These are phyloP conservation scores for Bassia scoparia DNA, from an alignment of 148 eudicot genomes.

Conservation along the genomic window DNA sequence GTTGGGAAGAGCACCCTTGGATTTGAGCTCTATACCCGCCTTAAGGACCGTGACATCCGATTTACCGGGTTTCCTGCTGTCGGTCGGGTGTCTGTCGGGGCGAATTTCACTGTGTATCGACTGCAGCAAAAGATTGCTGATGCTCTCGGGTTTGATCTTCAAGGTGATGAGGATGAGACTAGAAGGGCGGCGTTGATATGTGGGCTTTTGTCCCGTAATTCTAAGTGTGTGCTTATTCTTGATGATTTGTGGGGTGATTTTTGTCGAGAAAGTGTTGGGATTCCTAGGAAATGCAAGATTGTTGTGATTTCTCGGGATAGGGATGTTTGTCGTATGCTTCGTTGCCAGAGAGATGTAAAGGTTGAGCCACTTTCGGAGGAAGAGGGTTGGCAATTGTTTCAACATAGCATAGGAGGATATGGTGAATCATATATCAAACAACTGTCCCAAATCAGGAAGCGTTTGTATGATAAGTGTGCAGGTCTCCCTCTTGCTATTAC, in stretches of 20 bases:
- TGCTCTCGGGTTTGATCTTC: slow-evolving; percentile 7
- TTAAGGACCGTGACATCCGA: background rate
- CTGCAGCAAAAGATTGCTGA: slow-evolving; percentile 18
- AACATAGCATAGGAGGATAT: background rate
- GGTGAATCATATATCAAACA: background rate
- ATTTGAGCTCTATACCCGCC: background rate
- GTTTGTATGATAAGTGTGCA: slow-evolving; percentile 4
- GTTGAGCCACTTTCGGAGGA: slow-evolving; percentile 16
- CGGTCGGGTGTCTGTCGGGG: slow-evolving; percentile 17
- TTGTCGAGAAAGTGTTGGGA: slow-evolving; percentile 16
- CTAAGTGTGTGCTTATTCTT: slow-evolving; percentile 4
- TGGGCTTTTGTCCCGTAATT: slow-evolving; percentile 1
- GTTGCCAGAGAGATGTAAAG: slow-evolving; percentile 10
- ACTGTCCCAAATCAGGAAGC: background rate
- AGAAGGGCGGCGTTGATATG: slow-evolving; percentile 18
- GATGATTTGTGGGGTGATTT: slow-evolving; percentile 26
- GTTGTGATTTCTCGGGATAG: slow-evolving; percentile 10
- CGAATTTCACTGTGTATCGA: background rate
- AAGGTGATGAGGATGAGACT: slow-evolving; percentile 12
- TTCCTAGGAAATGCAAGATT: slow-evolving; percentile 16
- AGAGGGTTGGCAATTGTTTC: slow-evolving; percentile 16
- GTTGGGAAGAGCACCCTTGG: slow-evolving; percentile 24
- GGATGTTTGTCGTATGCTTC: slow-evolving; percentile 12
- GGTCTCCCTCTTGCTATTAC: slow-evolving; percentile 25
- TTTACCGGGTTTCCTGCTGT: background rate